Base-by-base conservation (phyloP, 2,329 filamentous ascomycete species). In the Penicillium sp. region DNA sequence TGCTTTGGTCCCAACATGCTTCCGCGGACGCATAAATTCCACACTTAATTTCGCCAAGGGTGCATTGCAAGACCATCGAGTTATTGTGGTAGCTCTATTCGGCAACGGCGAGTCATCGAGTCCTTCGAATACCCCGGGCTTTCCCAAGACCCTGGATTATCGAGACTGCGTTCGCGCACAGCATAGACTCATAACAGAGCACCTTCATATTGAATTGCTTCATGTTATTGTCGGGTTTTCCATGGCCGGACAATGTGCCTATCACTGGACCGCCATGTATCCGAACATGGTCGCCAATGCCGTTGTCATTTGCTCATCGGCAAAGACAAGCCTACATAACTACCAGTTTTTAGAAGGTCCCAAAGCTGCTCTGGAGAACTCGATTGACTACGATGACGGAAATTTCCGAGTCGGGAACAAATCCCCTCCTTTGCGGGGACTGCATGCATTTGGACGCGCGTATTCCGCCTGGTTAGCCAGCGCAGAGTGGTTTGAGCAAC, bases 1-100 rank as follows among this genome's bases (percentile, higher is more conserved):
- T n/a, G 75, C 76, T 16, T 65, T 83, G 14, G 74, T 84, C 12
- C 75, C 79, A 23, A 83, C 81, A 2, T 84, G 81, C 65, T 84
- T 81, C 64, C 74, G 77, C 5, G 82, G 82, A 23, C 72, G 72
- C 8, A 74, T 85, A 18, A 73, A 75, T 28, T 73, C 68, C 2
- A 83, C 81, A 1, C 62, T 79, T 2, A 80, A 72, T 46, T 82
- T 81, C 60, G 69, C 76, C 48, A 63, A 66, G 5, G 72, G 72
- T 4, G 73, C 74, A 0, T 64, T 81, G 1, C 65, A 63, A 30
- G 59, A 68, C 24, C 66, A 79, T 64, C 71, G 77, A 57, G 70
- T 81, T 12, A 70, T 82, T 35, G 74, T 78, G 14, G 70, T 78
- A 6, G 77, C 77, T 7, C 69, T 79, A 55, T 68, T 80, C 9